Evolutionary conservation across 2,329 filamentous ascomycete genomes (phyloP).

Genomic region (Xenosphaeropsis pyriputrescens): DNA sequence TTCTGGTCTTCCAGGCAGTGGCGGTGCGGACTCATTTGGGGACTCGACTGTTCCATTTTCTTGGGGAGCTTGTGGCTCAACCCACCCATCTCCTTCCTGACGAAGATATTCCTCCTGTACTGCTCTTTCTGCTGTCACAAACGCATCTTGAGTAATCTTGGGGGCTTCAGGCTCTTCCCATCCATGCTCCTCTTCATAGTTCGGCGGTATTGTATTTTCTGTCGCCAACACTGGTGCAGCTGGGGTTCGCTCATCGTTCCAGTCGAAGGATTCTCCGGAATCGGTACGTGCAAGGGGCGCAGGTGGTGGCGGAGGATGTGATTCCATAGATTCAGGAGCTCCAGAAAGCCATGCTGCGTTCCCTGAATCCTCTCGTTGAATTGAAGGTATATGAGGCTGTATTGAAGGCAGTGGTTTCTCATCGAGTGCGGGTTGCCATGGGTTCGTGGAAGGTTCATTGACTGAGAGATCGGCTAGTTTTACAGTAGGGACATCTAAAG

Average conservation of each 20-base stretch:
- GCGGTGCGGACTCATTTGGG: slow-evolving; percentile 2
- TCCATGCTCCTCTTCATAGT: slow-evolving; percentile 11
- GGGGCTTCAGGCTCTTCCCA: slow-evolving; percentile 13
- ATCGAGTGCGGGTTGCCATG: slow-evolving; percentile 15
- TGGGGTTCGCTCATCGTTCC: slow-evolving; percentile 14
- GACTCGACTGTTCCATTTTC: slow-evolving; percentile 9
- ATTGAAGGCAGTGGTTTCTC: slow-evolving; percentile 6
- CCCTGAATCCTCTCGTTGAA: slow-evolving; percentile 11
- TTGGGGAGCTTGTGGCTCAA: slow-evolving; percentile 9
- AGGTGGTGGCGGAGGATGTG: slow-evolving; percentile 1
- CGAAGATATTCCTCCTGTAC: slow-evolving; percentile 5
- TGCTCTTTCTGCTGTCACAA: not conserved
- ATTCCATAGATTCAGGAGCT: slow-evolving; percentile 12
- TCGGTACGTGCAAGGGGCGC: slow-evolving; percentile 13
- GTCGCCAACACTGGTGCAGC: slow-evolving; percentile 3
- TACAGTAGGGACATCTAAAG: slow-evolving; percentile 3
- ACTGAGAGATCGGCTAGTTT: slow-evolving; percentile 13
- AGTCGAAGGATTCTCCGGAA: slow-evolving; percentile 16
- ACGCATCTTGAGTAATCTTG: not conserved
- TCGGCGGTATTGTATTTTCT: slow-evolving; percentile 7
- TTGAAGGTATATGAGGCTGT: slow-evolving; percentile 5
- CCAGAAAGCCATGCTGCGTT: slow-evolving; percentile 13
- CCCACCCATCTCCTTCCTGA: slow-evolving; percentile 12
- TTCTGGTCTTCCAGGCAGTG: slow-evolving; percentile 3
- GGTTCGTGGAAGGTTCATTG: slow-evolving; percentile 13